Evolutionary conservation across 345 rosid genomes (phyloP).

Genomic region (Melaleuca alternifolia): DNA sequence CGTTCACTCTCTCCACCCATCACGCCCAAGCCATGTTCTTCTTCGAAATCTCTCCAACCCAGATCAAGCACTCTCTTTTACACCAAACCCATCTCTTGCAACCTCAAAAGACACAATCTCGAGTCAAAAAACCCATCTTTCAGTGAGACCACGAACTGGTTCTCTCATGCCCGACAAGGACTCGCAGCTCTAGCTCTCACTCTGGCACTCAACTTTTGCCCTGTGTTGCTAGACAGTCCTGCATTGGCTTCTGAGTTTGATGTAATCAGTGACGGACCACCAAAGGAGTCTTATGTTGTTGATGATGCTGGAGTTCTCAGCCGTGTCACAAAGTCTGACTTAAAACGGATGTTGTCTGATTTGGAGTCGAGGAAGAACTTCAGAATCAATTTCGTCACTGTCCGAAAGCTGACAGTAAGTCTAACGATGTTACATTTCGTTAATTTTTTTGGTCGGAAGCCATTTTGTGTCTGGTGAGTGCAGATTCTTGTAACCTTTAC

Average conservation of each 20-base stretch:
- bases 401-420: conserved; percentile 90
- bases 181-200: conserved; percentile 73
- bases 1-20: conserved; percentile 43
- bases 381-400: conserved; percentile 67
- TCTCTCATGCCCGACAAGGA: conserved; percentile 61
- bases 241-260: conserved; percentile 88
- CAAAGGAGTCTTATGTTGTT: conserved; percentile 65
- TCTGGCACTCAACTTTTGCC: conserved; percentile 70
- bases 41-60: conserved; percentile 32
- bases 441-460: not conserved
- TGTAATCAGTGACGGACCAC: conserved; percentile 78
- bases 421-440: not conserved
- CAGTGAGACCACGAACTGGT: conserved; percentile 29
- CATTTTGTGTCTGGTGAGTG: not conserved
- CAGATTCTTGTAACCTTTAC: not conserved
- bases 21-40: conserved; percentile 31
- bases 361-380: conserved; percentile 83
- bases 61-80: conserved; percentile 27
- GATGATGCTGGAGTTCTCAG: conserved; percentile 98
- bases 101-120: conserved; percentile 24
- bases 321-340: conserved; percentile 70
- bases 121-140: conserved; percentile 19
- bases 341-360: conserved; percentile 76
- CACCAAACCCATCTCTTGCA: conserved; percentile 26
- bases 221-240: conserved; percentile 34